Evolutionary conservation across 208 protist species (phyloP), one percentile per base, ranked within the genome.

Genomic region (Trypanosoma vivax): DNA sequence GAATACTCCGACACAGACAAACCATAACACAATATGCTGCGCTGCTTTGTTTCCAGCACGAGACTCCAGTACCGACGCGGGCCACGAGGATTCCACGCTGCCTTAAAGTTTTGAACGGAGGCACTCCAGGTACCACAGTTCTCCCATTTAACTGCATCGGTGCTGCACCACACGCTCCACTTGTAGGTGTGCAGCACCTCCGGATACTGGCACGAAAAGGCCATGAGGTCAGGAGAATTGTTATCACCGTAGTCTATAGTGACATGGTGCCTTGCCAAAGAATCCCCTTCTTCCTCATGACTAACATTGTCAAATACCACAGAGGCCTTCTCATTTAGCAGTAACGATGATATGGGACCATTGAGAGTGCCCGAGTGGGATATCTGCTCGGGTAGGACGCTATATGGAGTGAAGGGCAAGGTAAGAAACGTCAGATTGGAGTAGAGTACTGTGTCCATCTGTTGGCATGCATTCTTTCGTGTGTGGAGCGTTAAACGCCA

Each of bases 51-150:
- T 40, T 67, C 55, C 16, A 76, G 24, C 50, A 67, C 69, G 18
- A 76, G 38, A 38, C 63, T 43, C 69, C 69, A 76, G 40, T 62
- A 76, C 21, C 38, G 53, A 47, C 59, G 48, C 35, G 61, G 49
- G n/a, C 55, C 47, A 7, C 54, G 25, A 29, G 60, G 55, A 25
- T 37, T 58, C 68, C 68, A 74, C 41, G 50, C 48, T n/a, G 34
- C n/a, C 43, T 59, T 61, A 38, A 69, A 52, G 21, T 48, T 13
- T 10, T 34, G 9, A 48, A 50, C 53, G 21, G 31, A 18, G 45
- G 28, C 50, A 21, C 51, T 33, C 69, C 69, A 70, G 28, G 25
- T 38, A 19, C 53, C 57, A 21, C 50, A 60, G 5, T 49, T 45
- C 30, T 65, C 51, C 59, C 72, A 69, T 3, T 51, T 29, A 38